Conservation (phyloP, 768 basidiomycete genomes). For the Glaciozyma antarctica region DNA sequence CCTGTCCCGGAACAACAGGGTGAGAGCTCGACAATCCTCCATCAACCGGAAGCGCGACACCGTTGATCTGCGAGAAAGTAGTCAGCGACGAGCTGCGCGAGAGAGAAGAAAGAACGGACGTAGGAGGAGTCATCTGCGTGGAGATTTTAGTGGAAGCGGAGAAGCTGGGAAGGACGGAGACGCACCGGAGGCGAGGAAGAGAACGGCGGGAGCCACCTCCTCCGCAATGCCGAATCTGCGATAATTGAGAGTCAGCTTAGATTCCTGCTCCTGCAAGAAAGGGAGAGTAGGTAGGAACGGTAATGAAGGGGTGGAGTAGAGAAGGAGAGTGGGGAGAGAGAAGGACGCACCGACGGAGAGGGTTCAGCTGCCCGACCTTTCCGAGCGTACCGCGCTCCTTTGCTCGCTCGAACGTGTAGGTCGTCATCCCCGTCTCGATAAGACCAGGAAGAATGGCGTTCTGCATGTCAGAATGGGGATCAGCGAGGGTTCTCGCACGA, state of each 20-base stretch:
- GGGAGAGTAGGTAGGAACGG: no score
- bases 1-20: slow-evolving; percentile 65
- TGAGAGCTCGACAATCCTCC: slow-evolving; percentile 73
- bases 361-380: slow-evolving; percentile 77
- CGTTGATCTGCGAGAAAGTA: slow-evolving; percentile 52
- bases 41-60: slow-evolving; percentile 74
- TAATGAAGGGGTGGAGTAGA: neutral
- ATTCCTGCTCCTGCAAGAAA: no score
- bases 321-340: neutral
- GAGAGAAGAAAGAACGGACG: slow-evolving; percentile 6
- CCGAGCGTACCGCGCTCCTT: slow-evolving; percentile 59
- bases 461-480: neutral
- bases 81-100: neutral
- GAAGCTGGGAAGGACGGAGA: neutral
- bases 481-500: neutral
- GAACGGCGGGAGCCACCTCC: slow-evolving; percentile 78
- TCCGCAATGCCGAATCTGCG: slow-evolving; percentile 25
- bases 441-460: slow-evolving; percentile 74
- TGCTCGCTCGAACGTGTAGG: slow-evolving; percentile 57
- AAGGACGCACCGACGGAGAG: slow-evolving; percentile 59
- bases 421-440: slow-evolving; percentile 90
- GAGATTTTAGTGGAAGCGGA: neutral
- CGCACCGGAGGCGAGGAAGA: slow-evolving; percentile 81
- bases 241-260: no score
- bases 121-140: slow-evolving; percentile 76